A percentile compares a stretch with the other conserved stretches of the same genome.
Evolutionary conservation across 139 green algal genomes (phyloP).

Genomic region (Micractinium sp.): DNA sequence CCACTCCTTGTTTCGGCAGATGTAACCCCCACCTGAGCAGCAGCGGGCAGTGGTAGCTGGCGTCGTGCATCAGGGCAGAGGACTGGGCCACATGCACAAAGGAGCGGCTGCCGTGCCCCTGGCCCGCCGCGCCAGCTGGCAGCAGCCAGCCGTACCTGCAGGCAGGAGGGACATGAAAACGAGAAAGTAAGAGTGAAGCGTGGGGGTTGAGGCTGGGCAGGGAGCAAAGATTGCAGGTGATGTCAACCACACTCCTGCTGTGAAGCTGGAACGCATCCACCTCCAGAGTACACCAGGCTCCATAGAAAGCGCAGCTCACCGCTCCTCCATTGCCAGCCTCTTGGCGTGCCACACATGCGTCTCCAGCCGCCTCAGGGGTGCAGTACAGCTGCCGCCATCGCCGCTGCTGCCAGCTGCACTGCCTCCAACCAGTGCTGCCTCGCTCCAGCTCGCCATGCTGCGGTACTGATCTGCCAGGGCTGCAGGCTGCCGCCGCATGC

Average conservation of each 20-base stretch:
- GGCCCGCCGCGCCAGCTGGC: conserved; percentile 50
- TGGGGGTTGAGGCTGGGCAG: no score
- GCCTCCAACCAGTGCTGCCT: conserved; percentile 16
- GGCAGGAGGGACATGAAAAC: no score
- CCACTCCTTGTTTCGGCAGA: no score
- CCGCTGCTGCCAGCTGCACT: neutral
- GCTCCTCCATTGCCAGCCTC: conserved; percentile 61
- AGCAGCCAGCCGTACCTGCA: conserved; percentile 69
- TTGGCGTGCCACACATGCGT: conserved; percentile 80
- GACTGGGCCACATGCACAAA: conserved; percentile 51
- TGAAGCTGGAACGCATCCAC: no score
- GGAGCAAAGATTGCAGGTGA: no score
- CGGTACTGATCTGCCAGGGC: conserved; percentile 43
- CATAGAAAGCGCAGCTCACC: neutral
- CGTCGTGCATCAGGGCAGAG: conserved; percentile 64
- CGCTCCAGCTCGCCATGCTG: conserved; percentile 18
- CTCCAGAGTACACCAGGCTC: no score
- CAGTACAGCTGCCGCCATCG: neutral
- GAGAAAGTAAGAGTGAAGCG: neutral
- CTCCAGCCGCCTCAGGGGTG: conserved; percentile 52
- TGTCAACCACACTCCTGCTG: no score
- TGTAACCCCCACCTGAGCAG: conserved; percentile 41
- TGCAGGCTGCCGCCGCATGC: conserved; percentile 61
- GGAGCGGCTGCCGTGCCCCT: conserved; percentile 65
- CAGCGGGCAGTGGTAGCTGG: conserved; percentile 73